These are phyloP conservation scores for Venturia asperata DNA, from an alignment of 2,329 filamentous ascomycete genomes.

Conservation along the genomic window DNA sequence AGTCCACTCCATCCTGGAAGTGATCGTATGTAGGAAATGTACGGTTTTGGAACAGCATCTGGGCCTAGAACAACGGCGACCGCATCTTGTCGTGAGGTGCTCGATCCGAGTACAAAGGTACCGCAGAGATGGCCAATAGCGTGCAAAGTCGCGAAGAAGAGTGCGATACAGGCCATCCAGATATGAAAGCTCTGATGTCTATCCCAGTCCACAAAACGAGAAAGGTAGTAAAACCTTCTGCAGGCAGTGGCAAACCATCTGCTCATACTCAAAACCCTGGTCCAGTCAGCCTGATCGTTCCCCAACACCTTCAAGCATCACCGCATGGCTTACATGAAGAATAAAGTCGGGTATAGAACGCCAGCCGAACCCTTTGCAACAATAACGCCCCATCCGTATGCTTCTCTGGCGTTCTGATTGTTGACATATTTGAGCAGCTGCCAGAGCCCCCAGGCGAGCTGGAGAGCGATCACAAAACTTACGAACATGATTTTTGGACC, in stretches of 20 bases:
- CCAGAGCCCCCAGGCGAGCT: conserved; percentile 49
- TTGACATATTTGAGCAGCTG: conserved; percentile 49
- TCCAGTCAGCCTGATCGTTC: background rate
- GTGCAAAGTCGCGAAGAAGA: conserved; percentile 47
- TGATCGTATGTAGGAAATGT: conserved; percentile 42
- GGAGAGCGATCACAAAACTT: conserved; percentile 40
- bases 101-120: conserved; percentile 46
- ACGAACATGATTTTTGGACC: conserved; percentile 48
- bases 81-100: conserved; percentile 37
- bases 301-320: too few relatives aligned
- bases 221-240: conserved; percentile 45
- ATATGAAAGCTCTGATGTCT: conserved; percentile 50
- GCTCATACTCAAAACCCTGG: conserved; percentile 49
- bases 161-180: conserved; percentile 45
- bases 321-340: conserved; percentile 40
- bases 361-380: conserved; percentile 51
- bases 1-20: conserved; percentile 48
- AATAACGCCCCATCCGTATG: conserved; percentile 51
- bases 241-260: conserved; percentile 49
- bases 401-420: conserved; percentile 39
- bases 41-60: conserved; percentile 39
- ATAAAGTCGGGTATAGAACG: conserved; percentile 50
- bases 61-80: conserved; percentile 42
- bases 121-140: conserved; percentile 49
- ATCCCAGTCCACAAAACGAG: conserved; percentile 52